Base-by-base conservation (phyloP, 2,329 filamentous ascomycete genomes). In the Exophiala xenobiotica region DNA sequence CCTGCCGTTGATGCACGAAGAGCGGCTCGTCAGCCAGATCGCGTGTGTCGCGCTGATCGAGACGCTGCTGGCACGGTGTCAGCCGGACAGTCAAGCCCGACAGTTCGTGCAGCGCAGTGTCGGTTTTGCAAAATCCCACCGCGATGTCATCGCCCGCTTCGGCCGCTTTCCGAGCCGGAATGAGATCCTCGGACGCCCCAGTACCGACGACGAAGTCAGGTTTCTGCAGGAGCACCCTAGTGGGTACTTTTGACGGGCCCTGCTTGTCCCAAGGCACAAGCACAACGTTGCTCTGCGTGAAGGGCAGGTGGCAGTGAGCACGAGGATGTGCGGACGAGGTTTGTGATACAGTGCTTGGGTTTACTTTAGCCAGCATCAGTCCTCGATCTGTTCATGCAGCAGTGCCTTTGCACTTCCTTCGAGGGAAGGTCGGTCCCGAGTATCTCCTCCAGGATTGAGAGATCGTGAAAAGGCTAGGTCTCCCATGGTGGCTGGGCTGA, bases 1-100 rank as follows among this genome's bases (percentile, higher is more conserved):
- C 50, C 59, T 70, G 40, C 67, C 68, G 1, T 59, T 71, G 19
- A 67, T 66, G 60, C 69, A 71, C 49, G 62, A 62, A 40, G 68
- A 71, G 51, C 53, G 59, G 7, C n/a, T 70, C 3, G 37, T 63
- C 4, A 64, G 63, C 29, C 69, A 71, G 56, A 48, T 66, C 27
- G 64, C 62, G 7, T 58, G 49, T 7, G 37, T 62, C 7, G 57
- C 57, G 1, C 44, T 67, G 16, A 59, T 54, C 37, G 58, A 66
- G 40, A 44, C 51, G 18, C 56, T 64, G 20, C 43, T 47, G 16
- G 41, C 56, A 7, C 58, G 59, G 5, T 56, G 56, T 29, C 58
- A 60, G 7, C 23, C 31, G 4, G 45, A 51, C 1, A 23, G 54
- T 6, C 35, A 58, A 23, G 47, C 57, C 40, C 27, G 38, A 56